Percentiles rank a stretch among this genome's conserved stretches.
phyloP scores from a whole-genome alignment of 2,329 filamentous ascomycete species.

The Gnomoniopsis sp. region DNA sequence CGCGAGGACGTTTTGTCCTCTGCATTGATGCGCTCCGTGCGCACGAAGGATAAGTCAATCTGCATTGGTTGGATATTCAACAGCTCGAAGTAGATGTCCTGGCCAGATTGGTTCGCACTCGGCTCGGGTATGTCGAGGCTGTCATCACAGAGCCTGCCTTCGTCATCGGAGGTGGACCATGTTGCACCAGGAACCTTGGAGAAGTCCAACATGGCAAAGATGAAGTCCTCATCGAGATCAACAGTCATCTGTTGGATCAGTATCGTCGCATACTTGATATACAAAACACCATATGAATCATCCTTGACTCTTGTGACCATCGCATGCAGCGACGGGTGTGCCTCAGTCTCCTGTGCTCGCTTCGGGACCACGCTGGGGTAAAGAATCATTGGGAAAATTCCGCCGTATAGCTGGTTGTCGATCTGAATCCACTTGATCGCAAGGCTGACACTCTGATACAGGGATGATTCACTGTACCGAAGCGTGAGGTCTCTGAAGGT shows the following conservation, averaged over 20 bases:
- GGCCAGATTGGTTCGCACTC: constrained; percentile 74
- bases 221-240: constrained; percentile 96
- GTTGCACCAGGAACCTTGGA: constrained; percentile 87
- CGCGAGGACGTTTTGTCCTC: constrained; percentile 88
- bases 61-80: constrained; percentile 98
- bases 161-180: constrained; percentile 74
- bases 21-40: constrained; percentile 92
- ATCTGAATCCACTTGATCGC: constrained; percentile 99
- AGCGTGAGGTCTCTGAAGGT: constrained; percentile 89
- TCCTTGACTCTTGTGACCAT: constrained; percentile 95
- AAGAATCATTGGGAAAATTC: constrained; percentile 94
- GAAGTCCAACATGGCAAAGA: constrained; percentile 93
- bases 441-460: constrained; percentile 88
- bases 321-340: constrained; percentile 89
- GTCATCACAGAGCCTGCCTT: constrained; percentile 86
- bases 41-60: constrained; percentile 92
- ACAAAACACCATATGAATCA: constrained; percentile 94
- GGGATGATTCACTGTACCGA: constrained; percentile 85
- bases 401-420: constrained; percentile 96
- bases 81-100: constrained; percentile 97
- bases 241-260: constrained; percentile 97
- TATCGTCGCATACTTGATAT: constrained; percentile 96
- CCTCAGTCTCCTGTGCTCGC: constrained; percentile 92
- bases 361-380: constrained; percentile 98
- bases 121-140: constrained; percentile 90